Conservation (phyloP, 176 grass and related monocot genomes). For the Eleusine coracana region DNA sequence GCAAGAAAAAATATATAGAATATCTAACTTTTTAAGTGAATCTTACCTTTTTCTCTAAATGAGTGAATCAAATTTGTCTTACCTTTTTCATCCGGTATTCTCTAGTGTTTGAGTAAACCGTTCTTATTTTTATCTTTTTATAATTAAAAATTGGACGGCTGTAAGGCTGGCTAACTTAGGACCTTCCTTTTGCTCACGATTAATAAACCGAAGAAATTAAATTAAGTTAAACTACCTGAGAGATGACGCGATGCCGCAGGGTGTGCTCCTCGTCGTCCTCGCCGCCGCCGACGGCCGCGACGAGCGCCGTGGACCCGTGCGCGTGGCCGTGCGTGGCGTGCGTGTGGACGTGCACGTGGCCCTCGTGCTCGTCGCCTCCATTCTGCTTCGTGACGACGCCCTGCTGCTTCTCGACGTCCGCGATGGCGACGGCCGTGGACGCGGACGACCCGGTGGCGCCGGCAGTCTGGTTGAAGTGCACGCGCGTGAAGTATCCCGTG, state of each 20-base stretch:
- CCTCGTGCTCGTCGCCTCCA: slow-evolving; percentile 27
- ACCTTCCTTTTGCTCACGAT: background rate
- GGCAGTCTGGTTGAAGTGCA: slow-evolving; percentile 19
- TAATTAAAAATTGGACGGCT: background rate
- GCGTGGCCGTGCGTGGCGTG: slow-evolving; percentile 61
- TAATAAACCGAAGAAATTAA: background rate
- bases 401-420: slow-evolving; percentile 38
- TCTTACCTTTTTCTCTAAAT: too few species aligned
- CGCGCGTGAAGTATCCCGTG: slow-evolving; percentile 58
- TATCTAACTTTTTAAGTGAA: background rate
- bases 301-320: slow-evolving; percentile 46
- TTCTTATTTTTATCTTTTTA: background rate
- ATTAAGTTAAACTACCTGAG: slow-evolving; percentile 34
- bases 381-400: background rate
- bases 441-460: too few species aligned
- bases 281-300: slow-evolving; percentile 33
- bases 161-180: background rate
- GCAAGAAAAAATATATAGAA: background rate
- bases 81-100: background rate
- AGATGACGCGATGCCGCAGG: slow-evolving; percentile 52
- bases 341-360: slow-evolving; percentile 43
- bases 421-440: background rate
- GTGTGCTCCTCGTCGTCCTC: slow-evolving; percentile 34
- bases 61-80: background rate
- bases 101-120: background rate